phyloP scores from a whole-genome alignment of 116 monocot genomes.

The Iris pallida region DNA sequence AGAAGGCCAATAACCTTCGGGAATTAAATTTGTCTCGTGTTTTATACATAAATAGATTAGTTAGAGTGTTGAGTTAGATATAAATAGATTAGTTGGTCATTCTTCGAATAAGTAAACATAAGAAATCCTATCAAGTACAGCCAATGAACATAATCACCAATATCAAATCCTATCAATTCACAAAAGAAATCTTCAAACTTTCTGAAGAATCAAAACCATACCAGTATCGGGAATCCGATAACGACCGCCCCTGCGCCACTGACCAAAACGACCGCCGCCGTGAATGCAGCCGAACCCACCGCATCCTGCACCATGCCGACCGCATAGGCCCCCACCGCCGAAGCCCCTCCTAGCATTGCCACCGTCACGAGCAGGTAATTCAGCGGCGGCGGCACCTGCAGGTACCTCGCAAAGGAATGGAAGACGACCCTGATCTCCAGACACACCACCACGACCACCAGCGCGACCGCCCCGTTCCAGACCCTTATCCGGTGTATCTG shows the following conservation, averaged over 20 bases:
- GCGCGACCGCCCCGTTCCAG: slow-evolving; percentile 82
- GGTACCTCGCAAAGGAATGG: slow-evolving; percentile 76
- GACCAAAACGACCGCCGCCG: slow-evolving; percentile 47
- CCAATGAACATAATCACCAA: no score
- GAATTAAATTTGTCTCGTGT: no score
- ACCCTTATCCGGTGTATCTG: slow-evolving; percentile 63
- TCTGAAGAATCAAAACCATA: slow-evolving; percentile 28
- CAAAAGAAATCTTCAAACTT: no score
- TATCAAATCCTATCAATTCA: no score
- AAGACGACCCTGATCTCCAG: slow-evolving; percentile 94
- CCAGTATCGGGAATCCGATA: slow-evolving; percentile 78
- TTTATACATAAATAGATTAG: no score
- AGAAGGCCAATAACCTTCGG: no score
- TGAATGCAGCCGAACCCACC: slow-evolving; percentile 60
- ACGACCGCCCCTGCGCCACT: slow-evolving; percentile 89
- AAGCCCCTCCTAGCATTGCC: slow-evolving; percentile 80
- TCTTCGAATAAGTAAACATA: no score
- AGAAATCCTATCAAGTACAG: no score
- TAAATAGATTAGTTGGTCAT: no score
- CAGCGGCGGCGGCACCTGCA: slow-evolving; percentile 85
- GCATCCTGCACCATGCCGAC: slow-evolving; percentile 79
- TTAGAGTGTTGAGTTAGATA: no score
- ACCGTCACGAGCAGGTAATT: slow-evolving; percentile 89
- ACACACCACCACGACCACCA: slow-evolving; percentile 71
- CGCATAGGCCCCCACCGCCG: slow-evolving; percentile 59